Evolutionary conservation across 495 filamentous ascomycete species (phyloP), one percentile per base, ranked within the genome.

Genomic region (Trichoderma reesei): DNA sequence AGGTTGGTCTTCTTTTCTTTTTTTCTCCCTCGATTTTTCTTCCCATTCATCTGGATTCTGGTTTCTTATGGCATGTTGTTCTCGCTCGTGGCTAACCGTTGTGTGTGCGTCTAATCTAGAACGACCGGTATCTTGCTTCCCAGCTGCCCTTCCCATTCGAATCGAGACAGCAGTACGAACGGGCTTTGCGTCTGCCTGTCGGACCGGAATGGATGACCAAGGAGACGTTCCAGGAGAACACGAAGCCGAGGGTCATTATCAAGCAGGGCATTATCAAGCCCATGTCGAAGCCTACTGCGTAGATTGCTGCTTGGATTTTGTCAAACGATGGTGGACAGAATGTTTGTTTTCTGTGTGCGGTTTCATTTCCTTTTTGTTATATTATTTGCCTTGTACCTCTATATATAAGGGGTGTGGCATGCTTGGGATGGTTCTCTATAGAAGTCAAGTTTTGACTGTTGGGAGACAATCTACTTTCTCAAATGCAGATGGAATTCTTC

Each of bases 171-270:
- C 92, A 98, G 77, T 98, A 98, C 77, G 94, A 98, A 77, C 80
- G 93, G 38, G 88, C 87, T 65, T 77, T 98, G 36, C 83, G 93
- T 37, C 70, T 96, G 63, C 94, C 95, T 13, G 84, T 96, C 37
- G 95, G 95, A 8, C 91, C 90, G 1, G 95, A 98, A 76, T 97
- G 92, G 91, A 83, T 84, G 67, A 96, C 94, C 14, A 98, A 97
- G 82, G 85, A 90, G 74, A 91, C 88, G 16, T 93, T 95, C 79
- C 92, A 97, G 76, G 82, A 86, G 63, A 79, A 84, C 42, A 97
- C 92, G 68, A 96, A 93, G 83, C 95, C 94, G 46, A 85, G 92
- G 70, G 82, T 98, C 61, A 82, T 97, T 75, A 75, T 98, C 75
- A 97, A 96, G 80, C 90, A 90, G 77, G 94, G 94, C 37, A 81